Conservation (phyloP, 352 stramenopile species). For the Pythium rhizo-oryzae region DNA sequence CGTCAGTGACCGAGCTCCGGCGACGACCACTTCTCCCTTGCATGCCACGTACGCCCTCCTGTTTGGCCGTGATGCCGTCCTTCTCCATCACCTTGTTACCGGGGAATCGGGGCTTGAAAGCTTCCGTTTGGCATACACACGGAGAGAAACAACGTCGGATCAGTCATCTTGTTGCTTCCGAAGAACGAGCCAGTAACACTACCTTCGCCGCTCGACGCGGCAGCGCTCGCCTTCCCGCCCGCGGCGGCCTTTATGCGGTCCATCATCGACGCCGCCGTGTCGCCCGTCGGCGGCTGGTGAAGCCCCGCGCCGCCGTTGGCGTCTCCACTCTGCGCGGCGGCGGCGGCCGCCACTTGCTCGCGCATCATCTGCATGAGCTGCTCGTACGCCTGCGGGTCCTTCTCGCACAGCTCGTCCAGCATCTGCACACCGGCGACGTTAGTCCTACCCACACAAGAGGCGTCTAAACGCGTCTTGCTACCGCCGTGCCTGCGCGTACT, state of each 20-base stretch:
- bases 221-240: slow-evolving; percentile 1
- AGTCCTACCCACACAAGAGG: background rate
- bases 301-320: background rate
- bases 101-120: slow-evolving; percentile 67
- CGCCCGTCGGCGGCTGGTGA: slow-evolving; percentile 11
- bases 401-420: slow-evolving; percentile 72
- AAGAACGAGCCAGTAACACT: background rate
- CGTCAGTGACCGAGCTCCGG: background rate
- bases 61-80: slow-evolving; percentile 49
- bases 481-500: slow-evolving; percentile 66
- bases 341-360: slow-evolving; percentile 47
- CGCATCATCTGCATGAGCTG: slow-evolving; percentile 70
- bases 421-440: slow-evolving; percentile 37
- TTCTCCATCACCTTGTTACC: slow-evolving; percentile 75
- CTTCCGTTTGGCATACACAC: slow-evolving; percentile 9
- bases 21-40: too few relatives aligned
- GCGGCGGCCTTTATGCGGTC: slow-evolving; percentile 51
- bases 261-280: slow-evolving; percentile 38
- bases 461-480: background rate
- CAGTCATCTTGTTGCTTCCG: background rate
- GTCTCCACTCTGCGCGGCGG: slow-evolving; percentile 1
- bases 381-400: slow-evolving; percentile 67
- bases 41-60: slow-evolving; percentile 53
- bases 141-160: background rate
- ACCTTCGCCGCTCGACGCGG: background rate